These are phyloP conservation scores for Camelina neglecta DNA, from an alignment of 345 rosid genomes.

Conservation along the genomic window DNA sequence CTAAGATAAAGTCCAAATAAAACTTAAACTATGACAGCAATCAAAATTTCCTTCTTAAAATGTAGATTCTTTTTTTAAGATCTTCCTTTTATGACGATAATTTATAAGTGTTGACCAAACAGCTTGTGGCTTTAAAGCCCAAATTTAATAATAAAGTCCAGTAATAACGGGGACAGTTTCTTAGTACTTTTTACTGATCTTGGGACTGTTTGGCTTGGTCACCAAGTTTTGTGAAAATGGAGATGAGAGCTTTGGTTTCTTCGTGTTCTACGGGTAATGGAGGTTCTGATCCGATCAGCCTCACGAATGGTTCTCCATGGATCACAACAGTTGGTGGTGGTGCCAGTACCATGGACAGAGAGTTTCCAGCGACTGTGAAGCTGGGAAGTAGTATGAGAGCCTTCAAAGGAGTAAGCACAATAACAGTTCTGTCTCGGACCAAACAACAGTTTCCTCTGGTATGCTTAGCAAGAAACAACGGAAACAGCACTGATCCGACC, in stretches of 20 bases:
- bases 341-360: slow-evolving; percentile 65
- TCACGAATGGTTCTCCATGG: slow-evolving; percentile 75
- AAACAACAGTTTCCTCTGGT: slow-evolving; percentile 55
- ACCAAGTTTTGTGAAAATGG: slow-evolving; percentile 68
- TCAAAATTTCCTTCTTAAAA: not conserved
- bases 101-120: not conserved
- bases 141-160: not conserved
- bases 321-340: slow-evolving; percentile 62
- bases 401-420: slow-evolving; percentile 43
- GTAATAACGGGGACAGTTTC: not conserved
- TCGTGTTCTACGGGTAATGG: slow-evolving; percentile 69
- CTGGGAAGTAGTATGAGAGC: slow-evolving; percentile 48
- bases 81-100: not conserved
- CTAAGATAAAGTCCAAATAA: not conserved
- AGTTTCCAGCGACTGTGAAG: slow-evolving; percentile 55
- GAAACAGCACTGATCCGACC: slow-evolving; percentile 50
- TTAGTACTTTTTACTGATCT: slow-evolving; percentile 2
- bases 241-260: slow-evolving; percentile 69
- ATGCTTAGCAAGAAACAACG: slow-evolving; percentile 38
- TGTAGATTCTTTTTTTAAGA: not conserved
- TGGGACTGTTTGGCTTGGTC: slow-evolving; percentile 52
- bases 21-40: not conserved
- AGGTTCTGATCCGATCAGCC: slow-evolving; percentile 59
- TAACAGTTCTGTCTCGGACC: slow-evolving; percentile 21
- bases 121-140: not conserved